Percentiles rank a stretch among this genome's conserved stretches.
Conservation (phyloP, 768 basidiomycete genomes). For the Russula compacta region DNA sequence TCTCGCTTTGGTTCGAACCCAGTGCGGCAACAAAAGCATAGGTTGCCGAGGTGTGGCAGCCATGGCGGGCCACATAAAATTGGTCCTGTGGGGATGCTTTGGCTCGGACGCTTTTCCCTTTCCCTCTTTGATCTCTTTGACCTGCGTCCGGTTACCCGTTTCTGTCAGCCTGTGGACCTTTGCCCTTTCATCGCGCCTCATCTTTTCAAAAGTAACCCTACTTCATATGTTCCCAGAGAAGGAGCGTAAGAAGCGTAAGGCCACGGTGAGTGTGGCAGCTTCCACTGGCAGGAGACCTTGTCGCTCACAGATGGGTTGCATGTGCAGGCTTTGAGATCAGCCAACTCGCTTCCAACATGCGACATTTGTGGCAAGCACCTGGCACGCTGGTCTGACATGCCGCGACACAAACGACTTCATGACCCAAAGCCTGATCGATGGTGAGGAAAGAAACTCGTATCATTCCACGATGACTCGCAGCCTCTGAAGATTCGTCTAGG, state of each 20-base stretch:
- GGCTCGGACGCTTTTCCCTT: background rate
- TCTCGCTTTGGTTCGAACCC: conserved; percentile 8
- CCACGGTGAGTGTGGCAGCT: background rate
- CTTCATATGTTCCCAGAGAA: background rate
- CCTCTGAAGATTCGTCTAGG: conserved; percentile 2
- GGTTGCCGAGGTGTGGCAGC: background rate
- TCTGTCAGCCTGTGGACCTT: background rate
- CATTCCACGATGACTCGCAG: background rate
- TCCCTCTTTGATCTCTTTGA: background rate
- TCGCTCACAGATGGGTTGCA: background rate
- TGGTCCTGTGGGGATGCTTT: background rate
- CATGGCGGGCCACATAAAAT: conserved; percentile 7
- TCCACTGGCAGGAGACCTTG: background rate
- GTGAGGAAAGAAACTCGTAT: conserved; percentile 2
- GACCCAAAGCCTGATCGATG: conserved; percentile 15
- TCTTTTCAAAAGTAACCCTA: background rate
- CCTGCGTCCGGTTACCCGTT: background rate
- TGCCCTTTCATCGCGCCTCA: background rate
- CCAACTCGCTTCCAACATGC: conserved; percentile 3
- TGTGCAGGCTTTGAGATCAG: background rate
- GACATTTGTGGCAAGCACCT: conserved; percentile 18
- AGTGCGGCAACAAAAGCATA: conserved; percentile 1
- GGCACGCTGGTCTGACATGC: conserved; percentile 20
- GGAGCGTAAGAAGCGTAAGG: background rate
- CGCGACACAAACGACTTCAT: conserved; percentile 22